Evolutionary conservation across 257 asterid genomes (phyloP).

Genomic region (Anisodus tanguticus): DNA sequence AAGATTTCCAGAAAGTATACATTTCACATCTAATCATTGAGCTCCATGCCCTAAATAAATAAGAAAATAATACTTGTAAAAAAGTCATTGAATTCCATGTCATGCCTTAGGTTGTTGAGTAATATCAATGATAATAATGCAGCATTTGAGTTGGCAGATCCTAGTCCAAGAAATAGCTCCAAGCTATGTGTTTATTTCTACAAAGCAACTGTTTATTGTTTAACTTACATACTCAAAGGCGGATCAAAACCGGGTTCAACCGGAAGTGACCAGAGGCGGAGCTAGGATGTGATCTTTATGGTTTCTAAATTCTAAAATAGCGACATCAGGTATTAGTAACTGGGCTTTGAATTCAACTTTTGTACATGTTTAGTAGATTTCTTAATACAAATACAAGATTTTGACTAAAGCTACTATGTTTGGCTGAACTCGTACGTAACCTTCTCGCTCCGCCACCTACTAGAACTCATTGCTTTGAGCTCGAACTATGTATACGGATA

Average conservation of each 20-base stretch:
- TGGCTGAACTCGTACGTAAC: too few relatives aligned
- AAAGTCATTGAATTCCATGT: conserved; percentile 27
- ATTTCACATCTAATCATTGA: conserved; percentile 54
- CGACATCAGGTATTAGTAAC: too few relatives aligned
- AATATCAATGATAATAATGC: conserved; percentile 42
- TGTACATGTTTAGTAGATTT: too few relatives aligned
- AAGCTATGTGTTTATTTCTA: not conserved
- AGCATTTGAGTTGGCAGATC: not conserved
- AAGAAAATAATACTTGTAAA: not conserved
- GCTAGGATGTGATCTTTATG: too few relatives aligned
- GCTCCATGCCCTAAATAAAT: conserved; percentile 26
- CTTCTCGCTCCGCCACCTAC: too few relatives aligned
- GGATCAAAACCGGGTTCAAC: not conserved
- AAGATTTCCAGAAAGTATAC: conserved; percentile 22
- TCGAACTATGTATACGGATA: not conserved
- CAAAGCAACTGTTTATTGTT: not conserved
- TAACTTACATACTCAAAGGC: not conserved
- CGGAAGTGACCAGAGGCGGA: too few relatives aligned
- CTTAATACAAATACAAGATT: too few relatives aligned
- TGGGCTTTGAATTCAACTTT: too few relatives aligned
- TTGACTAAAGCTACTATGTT: too few relatives aligned
- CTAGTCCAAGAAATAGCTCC: not conserved
- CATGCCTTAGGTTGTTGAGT: conserved; percentile 53
- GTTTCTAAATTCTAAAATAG: too few relatives aligned
- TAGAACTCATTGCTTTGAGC: too few relatives aligned